Conservation (phyloP, 495 filamentous ascomycete species). For the Penicillium nucicola region DNA sequence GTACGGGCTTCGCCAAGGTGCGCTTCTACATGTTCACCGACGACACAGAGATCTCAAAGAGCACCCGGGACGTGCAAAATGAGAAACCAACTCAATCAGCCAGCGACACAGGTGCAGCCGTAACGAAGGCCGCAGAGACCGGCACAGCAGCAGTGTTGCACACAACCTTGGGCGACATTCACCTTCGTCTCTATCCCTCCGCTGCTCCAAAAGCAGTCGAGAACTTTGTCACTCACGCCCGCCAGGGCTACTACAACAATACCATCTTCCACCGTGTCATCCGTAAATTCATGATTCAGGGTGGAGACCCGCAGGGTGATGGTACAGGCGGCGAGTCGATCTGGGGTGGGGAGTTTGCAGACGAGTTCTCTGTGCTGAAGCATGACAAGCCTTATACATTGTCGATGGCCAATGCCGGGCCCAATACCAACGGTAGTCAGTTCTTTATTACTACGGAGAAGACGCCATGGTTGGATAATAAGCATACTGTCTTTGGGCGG, state of each 20-base stretch:
- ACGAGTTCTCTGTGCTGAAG: slow-evolving; percentile 87
- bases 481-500: slow-evolving; percentile 94
- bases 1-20: slow-evolving; percentile 80
- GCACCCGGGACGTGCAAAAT: slow-evolving; percentile 88
- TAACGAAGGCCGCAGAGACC: slow-evolving; percentile 61
- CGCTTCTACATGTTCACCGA: slow-evolving; percentile 99
- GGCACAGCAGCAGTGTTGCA: slow-evolving; percentile 83
- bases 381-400: slow-evolving; percentile 97
- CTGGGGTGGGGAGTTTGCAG: slow-evolving; percentile 93
- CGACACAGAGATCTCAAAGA: slow-evolving; percentile 77
- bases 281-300: slow-evolving; percentile 95
- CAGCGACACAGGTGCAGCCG: slow-evolving; percentile 36
- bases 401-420: slow-evolving; percentile 95
- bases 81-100: slow-evolving; percentile 67
- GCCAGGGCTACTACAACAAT: slow-evolving; percentile 90
- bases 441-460: slow-evolving; percentile 99
- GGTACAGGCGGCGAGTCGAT: slow-evolving; percentile 96
- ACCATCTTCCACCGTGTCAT: slow-evolving; percentile 98
- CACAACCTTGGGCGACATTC: slow-evolving; percentile 92
- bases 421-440: slow-evolving; percentile 75
- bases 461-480: slow-evolving; percentile 92
- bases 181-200: slow-evolving; percentile 88
- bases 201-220: slow-evolving; percentile 95
- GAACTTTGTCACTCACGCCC: slow-evolving; percentile 93
- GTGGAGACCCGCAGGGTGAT: slow-evolving; percentile 91